A percentile compares a stretch with the other conserved stretches of the same genome.
These are phyloP conservation scores for Cladosporium sp. DNA, from an alignment of 2,329 filamentous ascomycete genomes.

Conservation along the genomic window DNA sequence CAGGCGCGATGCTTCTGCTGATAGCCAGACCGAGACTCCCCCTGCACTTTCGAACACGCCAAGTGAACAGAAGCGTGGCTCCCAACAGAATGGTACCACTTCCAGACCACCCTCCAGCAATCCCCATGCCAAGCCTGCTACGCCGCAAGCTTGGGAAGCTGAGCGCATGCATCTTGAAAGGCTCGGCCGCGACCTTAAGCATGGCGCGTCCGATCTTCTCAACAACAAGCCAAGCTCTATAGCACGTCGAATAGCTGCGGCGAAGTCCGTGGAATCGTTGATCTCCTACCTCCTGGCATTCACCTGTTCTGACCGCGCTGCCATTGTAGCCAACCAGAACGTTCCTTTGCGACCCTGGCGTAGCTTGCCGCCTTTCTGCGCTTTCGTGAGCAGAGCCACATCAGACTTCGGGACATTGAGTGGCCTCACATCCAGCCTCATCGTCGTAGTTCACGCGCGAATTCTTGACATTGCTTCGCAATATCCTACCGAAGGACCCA, in stretches of 20 bases:
- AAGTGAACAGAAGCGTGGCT: conserved; percentile 12
- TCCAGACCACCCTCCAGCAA: conserved; percentile 11
- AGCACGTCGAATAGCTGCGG: conserved; percentile 29
- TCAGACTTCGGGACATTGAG: conserved; percentile 32
- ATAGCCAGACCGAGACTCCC: conserved; percentile 18
- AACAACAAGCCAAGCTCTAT: conserved; percentile 15
- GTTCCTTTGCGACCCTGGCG: not conserved
- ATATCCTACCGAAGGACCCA: not conserved
- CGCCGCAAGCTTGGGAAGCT: conserved; percentile 31
- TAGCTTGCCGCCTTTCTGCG: conserved; percentile 18
- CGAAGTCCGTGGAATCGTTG: conserved; percentile 44
- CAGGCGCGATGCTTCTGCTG: conserved; percentile 22
- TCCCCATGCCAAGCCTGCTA: conserved; percentile 22
- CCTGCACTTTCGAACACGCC: conserved; percentile 22
- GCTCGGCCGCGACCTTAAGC: conserved; percentile 44
- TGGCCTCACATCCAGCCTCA: conserved; percentile 39
- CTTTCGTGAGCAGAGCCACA: not conserved
- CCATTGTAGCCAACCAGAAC: conserved; percentile 22
- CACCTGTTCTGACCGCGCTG: conserved; percentile 27
- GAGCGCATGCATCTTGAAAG: conserved; percentile 38
- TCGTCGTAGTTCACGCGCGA: conserved; percentile 36
- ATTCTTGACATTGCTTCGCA: conserved; percentile 28
- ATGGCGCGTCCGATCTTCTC: conserved; percentile 38
- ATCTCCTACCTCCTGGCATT: conserved; percentile 36
- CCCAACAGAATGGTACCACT: conserved; percentile 15